Conservation (phyloP, 768 basidiomycete species). For the Mrakia gelida region DNA sequence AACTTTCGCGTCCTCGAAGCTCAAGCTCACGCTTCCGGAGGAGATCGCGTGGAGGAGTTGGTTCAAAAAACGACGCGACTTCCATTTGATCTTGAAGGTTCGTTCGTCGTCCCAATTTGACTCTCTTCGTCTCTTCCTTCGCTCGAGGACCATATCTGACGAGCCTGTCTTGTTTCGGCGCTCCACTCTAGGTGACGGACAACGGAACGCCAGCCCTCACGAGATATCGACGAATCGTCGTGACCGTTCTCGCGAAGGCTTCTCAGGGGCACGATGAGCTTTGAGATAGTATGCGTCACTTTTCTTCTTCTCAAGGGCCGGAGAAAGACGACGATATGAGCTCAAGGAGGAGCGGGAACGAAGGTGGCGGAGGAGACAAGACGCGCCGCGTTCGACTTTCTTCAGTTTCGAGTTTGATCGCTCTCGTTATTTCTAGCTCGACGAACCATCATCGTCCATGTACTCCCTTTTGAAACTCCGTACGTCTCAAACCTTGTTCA, state of each 20-base stretch:
- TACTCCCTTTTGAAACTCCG: too few species aligned
- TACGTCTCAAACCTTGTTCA: too few species aligned
- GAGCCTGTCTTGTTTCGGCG: neutral
- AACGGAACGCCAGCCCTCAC: neutral
- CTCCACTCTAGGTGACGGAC: slow-evolving; percentile 8
- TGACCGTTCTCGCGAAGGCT: slow-evolving; percentile 1
- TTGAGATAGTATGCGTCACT: too few species aligned
- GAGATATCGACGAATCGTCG: neutral
- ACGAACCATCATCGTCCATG: too few species aligned
- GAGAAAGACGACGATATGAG: too few species aligned
- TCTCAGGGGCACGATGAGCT: neutral
- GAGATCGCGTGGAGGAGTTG: neutral
- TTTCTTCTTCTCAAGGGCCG: too few species aligned
- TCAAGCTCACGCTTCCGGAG: neutral
- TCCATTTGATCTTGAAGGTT: slow-evolving; percentile 3
- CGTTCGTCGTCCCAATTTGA: neutral
- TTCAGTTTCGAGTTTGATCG: too few species aligned
- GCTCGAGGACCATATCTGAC: neutral
- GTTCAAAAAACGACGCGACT: neutral
- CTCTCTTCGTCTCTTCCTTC: too few species aligned
- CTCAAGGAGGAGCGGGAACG: too few species aligned
- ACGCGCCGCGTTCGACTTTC: too few species aligned
- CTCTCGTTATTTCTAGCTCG: too few species aligned
- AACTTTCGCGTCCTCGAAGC: neutral
- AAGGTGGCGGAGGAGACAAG: too few species aligned